Conservation (phyloP, 148 eudicot genomes). For the Camellia lanceoleosa region DNA sequence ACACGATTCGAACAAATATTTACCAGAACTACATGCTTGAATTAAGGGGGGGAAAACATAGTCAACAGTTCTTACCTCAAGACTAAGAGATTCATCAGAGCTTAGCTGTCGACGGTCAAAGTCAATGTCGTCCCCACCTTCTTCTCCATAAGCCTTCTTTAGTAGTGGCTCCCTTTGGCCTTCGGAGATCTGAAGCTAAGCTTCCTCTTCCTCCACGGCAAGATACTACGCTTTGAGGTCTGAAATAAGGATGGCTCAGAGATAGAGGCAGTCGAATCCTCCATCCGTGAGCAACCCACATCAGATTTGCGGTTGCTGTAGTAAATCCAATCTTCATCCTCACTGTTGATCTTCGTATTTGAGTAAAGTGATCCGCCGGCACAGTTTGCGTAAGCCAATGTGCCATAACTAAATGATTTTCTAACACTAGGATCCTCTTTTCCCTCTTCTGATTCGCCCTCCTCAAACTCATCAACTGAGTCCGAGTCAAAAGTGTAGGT, state of each 20-base stretch:
- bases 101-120: constrained; percentile 88
- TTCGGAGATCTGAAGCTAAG: constrained; percentile 73
- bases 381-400: constrained; percentile 75
- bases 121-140: constrained; percentile 93
- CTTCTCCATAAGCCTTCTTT: constrained; percentile 83
- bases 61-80: constrained; percentile 52
- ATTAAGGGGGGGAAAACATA: constrained; percentile 1
- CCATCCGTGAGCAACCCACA: constrained; percentile 56
- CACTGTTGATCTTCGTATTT: constrained; percentile 39
- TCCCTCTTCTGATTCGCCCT: constrained; percentile 59
- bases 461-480: constrained; percentile 66
- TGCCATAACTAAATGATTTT: constrained; percentile 84
- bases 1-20: neutral
- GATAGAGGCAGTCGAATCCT: constrained; percentile 39
- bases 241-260: constrained; percentile 48
- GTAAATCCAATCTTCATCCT: constrained; percentile 77
- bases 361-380: constrained; percentile 56
- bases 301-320: constrained; percentile 81
- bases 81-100: constrained; percentile 71
- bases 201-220: constrained; percentile 95
- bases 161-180: constrained; percentile 83
- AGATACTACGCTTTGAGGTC: constrained; percentile 65
- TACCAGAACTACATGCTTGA: neutral
- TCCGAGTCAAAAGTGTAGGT: constrained; percentile 70
- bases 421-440: constrained; percentile 61